Base-by-base conservation (phyloP, 768 basidiomycete species). In the Mycena chlorophos region DNA sequence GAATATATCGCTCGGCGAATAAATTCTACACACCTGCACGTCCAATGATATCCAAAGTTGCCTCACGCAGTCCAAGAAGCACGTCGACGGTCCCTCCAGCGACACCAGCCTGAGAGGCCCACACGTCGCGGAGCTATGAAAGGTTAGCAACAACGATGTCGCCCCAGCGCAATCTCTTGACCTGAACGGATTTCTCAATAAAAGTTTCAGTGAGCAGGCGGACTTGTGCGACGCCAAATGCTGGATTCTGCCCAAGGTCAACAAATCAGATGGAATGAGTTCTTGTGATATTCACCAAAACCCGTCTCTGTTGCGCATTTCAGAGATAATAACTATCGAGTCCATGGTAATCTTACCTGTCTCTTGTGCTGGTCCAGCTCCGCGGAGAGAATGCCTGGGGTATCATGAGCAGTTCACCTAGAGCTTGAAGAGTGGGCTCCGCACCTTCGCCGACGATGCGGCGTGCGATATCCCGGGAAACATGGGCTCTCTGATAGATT, bases 31-130 rank as follows among this genome's bases (percentile, higher is more conserved):
- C 28, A 77, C 75, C 75, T 29, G 77, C 66, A 23, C 72, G 68
- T 10, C 77, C 76, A 23, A 78, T 77, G 27, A 78, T 66, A 43
- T 78, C 75, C 12, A 78, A 63, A 0, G 77, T 76, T 56, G 65
- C 65, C 54, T 61, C 67, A 52, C 61, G 66, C 16, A 78, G 55
- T 68, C 75, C 74, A 0, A 65, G 56, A 10, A 69, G 56, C 8
- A 71, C 62, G 27, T 78, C 70, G 5, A 75, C n/a, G n/a, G 34
- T 62, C 5, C 64, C 62, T 16, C 58, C 37, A 5, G n/a, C 20
- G 38, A 49, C 55, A 22, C 55, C 64, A 20, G 52, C 42, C 13
- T 59, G 51, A 23, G 60, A 52, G 13, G 39, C 57, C 73, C 66
- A 73, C 23, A 75, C 26, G 48, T 74, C 74, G 30, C 73, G 66